Evolutionary conservation across 371 early-diverging fungal species (phyloP).

Genomic region (Rhizopus sp.): DNA sequence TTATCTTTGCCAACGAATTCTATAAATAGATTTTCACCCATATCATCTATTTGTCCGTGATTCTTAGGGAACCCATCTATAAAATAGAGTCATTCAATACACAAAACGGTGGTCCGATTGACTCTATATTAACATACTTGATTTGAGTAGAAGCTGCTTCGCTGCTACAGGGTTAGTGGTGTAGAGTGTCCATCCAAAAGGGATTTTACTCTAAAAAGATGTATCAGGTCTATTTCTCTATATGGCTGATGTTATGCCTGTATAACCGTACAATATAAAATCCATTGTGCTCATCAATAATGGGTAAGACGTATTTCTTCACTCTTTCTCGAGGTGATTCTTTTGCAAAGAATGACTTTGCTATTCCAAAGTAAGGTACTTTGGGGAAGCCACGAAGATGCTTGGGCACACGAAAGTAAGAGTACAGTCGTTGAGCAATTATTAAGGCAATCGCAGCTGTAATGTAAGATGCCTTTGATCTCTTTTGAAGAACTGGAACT

Average conservation of each 20-base stretch:
- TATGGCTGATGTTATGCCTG: too few relatives aligned
- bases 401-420: background rate
- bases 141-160: constrained; percentile 22
- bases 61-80: constrained; percentile 8
- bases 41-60: constrained; percentile 1
- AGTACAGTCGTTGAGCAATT: background rate
- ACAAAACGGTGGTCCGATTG: background rate
- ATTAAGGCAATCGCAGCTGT: constrained; percentile 1
- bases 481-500: background rate
- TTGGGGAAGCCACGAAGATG: constrained; percentile 1
- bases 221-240: background rate
- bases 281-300: background rate
- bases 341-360: background rate
- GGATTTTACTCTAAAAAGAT: constrained; percentile 17
- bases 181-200: constrained; percentile 27
- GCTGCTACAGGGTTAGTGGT: constrained; percentile 25
- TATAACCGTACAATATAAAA: constrained; percentile 8
- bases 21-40: constrained; percentile 8
- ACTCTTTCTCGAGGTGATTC: background rate
- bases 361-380: background rate
- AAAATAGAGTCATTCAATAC: background rate
- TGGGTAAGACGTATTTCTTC: background rate
- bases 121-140: constrained; percentile 18
- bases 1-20: constrained; percentile 5
- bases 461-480: constrained; percentile 1